Evolutionary conservation across 441 rosid genomes (phyloP).

Genomic region (Flueggea neowawraea): DNA sequence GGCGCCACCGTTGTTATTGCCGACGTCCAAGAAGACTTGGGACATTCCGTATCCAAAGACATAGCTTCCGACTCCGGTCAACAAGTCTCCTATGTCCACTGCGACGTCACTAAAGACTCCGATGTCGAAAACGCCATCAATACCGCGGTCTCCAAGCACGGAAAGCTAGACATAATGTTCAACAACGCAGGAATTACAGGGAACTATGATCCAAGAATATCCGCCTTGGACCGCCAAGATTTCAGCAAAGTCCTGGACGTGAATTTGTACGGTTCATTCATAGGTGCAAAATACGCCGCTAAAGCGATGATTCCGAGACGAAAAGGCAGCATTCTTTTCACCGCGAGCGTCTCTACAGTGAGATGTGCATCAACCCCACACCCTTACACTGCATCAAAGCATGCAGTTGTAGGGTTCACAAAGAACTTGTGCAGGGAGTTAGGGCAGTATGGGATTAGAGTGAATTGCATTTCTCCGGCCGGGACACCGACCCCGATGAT

Average conservation of each 20-base stretch:
- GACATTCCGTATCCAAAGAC: not conserved
- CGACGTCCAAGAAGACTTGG: conserved; percentile 3
- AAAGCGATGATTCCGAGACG: conserved; percentile 30
- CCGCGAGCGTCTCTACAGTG: conserved; percentile 18
- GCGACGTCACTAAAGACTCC: conserved; percentile 10
- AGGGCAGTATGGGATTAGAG: conserved; percentile 31
- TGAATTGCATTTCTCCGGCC: conserved; percentile 32
- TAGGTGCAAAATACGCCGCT: conserved; percentile 34
- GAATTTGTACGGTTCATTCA: conserved; percentile 20
- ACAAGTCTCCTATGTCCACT: conserved; percentile 1
- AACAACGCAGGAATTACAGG: conserved; percentile 30
- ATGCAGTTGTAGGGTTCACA: conserved; percentile 30
- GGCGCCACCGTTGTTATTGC: conserved; percentile 9
- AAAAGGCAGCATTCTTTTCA: conserved; percentile 28
- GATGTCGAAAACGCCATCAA: conserved; percentile 23
- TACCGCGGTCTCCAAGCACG: conserved; percentile 19
- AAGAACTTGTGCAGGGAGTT: conserved; percentile 32
- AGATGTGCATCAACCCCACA: conserved; percentile 3
- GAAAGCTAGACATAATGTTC: conserved; percentile 38
- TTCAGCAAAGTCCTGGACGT: conserved; percentile 26
- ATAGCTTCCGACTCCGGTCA: not conserved
- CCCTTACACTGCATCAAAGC: conserved; percentile 31
- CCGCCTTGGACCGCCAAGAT: conserved; percentile 3
- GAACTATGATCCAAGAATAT: not conserved
- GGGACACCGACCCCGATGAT: conserved; percentile 17